Conservation (phyloP, 2,329 filamentous ascomycete species). For the Trichoderma pleuroti region DNA sequence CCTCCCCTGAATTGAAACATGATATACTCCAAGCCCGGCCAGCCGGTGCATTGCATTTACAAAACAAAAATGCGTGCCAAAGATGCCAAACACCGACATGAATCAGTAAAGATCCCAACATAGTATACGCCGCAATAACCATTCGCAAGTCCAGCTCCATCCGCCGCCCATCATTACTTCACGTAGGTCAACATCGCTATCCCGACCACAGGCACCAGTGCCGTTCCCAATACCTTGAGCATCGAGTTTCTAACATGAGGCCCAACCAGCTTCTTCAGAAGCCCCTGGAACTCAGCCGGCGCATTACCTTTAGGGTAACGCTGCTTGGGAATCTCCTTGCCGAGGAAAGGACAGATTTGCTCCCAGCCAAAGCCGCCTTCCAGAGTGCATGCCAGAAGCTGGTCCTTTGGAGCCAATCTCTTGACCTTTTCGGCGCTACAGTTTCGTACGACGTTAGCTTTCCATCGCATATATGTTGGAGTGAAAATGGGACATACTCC, state of each 20-base stretch:
- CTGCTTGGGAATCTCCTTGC: constrained; percentile 27
- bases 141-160: not conserved
- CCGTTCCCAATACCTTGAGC: not conserved
- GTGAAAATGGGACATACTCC: not conserved
- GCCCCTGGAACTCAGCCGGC: constrained; percentile 1
- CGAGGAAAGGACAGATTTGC: constrained; percentile 34
- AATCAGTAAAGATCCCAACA: not conserved
- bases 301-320: constrained; percentile 14
- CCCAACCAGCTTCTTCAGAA: not conserved
- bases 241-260: not conserved
- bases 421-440: constrained; percentile 27
- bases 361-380: constrained; percentile 38
- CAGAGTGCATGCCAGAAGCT: constrained; percentile 30
- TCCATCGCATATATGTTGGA: not conserved
- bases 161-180: not conserved
- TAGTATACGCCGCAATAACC: not conserved
- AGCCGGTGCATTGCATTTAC: not conserved
- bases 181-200: not conserved
- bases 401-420: constrained; percentile 27
- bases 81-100: not conserved
- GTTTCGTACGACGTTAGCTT: not conserved
- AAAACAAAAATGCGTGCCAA: not conserved
- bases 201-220: not conserved
- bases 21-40: not conserved
- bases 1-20: not conserved